Conservation (phyloP, 1,139 yeast genomes). For the Yamadazyma mexicana region DNA sequence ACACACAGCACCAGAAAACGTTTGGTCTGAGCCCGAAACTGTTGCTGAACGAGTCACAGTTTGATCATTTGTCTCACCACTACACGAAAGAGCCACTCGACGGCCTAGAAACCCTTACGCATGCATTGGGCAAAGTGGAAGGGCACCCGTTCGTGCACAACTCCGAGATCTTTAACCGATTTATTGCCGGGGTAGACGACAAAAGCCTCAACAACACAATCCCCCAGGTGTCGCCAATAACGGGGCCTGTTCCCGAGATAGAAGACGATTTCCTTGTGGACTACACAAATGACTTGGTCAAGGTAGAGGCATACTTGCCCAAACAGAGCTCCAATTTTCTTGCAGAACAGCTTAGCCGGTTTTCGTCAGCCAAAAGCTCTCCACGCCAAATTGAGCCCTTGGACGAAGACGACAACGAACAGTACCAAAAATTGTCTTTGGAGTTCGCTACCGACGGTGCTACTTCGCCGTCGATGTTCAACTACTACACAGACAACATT, state of each 20-base stretch:
- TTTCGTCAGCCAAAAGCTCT: not conserved
- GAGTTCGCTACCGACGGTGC: slow-evolving; percentile 12
- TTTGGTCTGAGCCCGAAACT: too few species aligned
- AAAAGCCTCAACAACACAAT: too few species aligned
- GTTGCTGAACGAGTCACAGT: too few species aligned
- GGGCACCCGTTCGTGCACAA: slow-evolving; percentile 31
- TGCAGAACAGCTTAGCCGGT: slow-evolving; percentile 1
- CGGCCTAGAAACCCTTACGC: slow-evolving; percentile 30
- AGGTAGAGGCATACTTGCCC: slow-evolving; percentile 21
- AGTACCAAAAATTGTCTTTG: slow-evolving; percentile 2
- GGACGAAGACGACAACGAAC: slow-evolving; percentile 7
- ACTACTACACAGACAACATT: slow-evolving; percentile 18
- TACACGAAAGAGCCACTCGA: slow-evolving; percentile 15
- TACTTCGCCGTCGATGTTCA: not conserved
- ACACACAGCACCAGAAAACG: too few species aligned
- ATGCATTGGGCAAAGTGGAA: slow-evolving; percentile 31
- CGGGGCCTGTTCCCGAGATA: slow-evolving; percentile 5
- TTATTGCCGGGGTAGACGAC: too few species aligned
- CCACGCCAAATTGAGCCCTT: not conserved
- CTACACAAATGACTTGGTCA: slow-evolving; percentile 24
- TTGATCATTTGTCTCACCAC: too few species aligned
- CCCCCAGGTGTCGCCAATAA: slow-evolving; percentile 1
- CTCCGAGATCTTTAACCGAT: slow-evolving; percentile 30
- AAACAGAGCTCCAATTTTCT: slow-evolving; percentile 5
- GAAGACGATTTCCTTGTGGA: slow-evolving; percentile 16